Conservation (phyloP, 2,329 filamentous ascomycete species). For the Claviceps africana region DNA sequence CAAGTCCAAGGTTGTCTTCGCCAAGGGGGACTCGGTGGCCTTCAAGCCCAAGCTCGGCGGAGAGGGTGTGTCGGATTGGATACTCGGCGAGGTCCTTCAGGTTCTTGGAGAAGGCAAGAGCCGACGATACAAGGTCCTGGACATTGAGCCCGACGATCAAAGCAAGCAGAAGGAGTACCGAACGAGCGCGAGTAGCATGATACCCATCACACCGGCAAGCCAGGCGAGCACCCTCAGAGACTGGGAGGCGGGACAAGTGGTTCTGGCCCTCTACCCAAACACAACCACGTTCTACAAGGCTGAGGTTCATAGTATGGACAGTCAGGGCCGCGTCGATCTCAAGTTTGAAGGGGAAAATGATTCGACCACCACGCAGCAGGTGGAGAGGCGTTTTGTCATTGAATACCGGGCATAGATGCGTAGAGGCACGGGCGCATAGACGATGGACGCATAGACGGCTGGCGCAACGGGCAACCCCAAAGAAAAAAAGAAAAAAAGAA, state of each 20-base stretch:
- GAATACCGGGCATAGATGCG: conserved; percentile 41
- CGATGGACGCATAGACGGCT: no score
- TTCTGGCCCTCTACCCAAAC: conserved; percentile 67
- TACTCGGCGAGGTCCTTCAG: conserved; percentile 63
- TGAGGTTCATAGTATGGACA: conserved; percentile 59
- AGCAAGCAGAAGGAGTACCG: conserved; percentile 55
- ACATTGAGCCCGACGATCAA: conserved; percentile 61
- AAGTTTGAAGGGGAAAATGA: conserved; percentile 73
- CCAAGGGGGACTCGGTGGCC: conserved; percentile 50
- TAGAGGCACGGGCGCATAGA: not conserved
- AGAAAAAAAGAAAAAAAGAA: not conserved
- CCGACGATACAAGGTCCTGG: conserved; percentile 64
- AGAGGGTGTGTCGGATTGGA: conserved; percentile 45
- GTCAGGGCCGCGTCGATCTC: conserved; percentile 42
- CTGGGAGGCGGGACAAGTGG: conserved; percentile 54
- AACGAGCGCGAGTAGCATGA: conserved; percentile 61
- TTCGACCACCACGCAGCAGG: conserved; percentile 57
- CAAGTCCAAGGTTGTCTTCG: conserved; percentile 41
- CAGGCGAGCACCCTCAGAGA: conserved; percentile 38
- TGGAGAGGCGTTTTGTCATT: conserved; percentile 62
- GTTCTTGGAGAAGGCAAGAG: conserved; percentile 66
- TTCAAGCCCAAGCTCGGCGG: conserved; percentile 46
- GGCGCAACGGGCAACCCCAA: no score
- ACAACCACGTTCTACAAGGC: conserved; percentile 80
- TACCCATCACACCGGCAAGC: conserved; percentile 51